Evolutionary conservation across 768 basidiomycete genomes (phyloP), one percentile per base, ranked within the genome.

Genomic region (Lactarius akahatsu): DNA sequence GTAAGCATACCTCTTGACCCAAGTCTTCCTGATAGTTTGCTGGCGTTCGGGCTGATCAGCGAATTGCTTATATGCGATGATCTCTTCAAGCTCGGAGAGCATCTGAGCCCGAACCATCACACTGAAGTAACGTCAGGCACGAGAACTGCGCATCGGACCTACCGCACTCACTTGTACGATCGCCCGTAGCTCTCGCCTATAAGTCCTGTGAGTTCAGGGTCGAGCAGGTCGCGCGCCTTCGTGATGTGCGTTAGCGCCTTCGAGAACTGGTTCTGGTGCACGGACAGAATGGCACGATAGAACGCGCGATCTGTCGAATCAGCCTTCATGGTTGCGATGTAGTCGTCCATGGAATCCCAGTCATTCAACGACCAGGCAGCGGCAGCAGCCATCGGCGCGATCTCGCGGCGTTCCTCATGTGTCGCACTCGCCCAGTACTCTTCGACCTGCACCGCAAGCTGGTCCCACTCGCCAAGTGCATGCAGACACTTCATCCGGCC

Each of bases 301-400:
- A 98, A 99, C 7, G 92, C 90, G 32, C 94, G 85, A 76, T 99
- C 97, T 0, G 95, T 86, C 3, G 96, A 95, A 74, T 98, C 96
- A 30, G 82, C 77, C 74, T 92, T 93, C 93, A 99, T 96, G 3
- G 90, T 91, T 5, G 85, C 82, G 63, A 99, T 96, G 75, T 97
- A 98, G 71, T 94, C 89, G 55, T 98, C 97, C 97, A 99, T 99
- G 3, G 89, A 84, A 71, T 98, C 95, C 97, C 97, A 99, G 72
- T 98, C 96, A 69, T 90, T 89, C 64, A 98, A 78, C 2, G 94
- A 94, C 96, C 97, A 99, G 2, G 95, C 93, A 1, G 97, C 96
- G 0, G 96, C 96, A 1, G 97, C 93, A 0, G 96, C 97, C 82
- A 99, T 90, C 0, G 97, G 96, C 0, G 97, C 95, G 69, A 98